Evolutionary conservation across 176 grass and related monocot species (phyloP), one percentile per base, ranked within the genome.

Genomic region (Saccharum spontaneum): DNA sequence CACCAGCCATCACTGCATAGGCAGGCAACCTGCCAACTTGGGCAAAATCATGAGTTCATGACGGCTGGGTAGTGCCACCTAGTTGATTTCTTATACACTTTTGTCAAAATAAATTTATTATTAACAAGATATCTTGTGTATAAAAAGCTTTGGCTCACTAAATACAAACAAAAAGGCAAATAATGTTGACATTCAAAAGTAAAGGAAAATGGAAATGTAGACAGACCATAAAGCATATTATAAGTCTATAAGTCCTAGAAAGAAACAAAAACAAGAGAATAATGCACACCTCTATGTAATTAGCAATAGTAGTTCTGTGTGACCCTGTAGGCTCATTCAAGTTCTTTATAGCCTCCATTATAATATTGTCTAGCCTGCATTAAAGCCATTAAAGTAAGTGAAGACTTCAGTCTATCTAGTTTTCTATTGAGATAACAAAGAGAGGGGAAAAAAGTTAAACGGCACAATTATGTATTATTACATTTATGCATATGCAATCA

Each of bases 321-420:
- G 95, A 98, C 68, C 95, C 95, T 7, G 90, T 98, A 72, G 95
- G 87, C 82, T 98, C 95, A 75, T 98, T 95, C 92, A 98, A 86
- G 68, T 84, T 89, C 81, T 80, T 93, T 86, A 98, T 89, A 31
- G 95, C 89, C 84, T 95, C 92, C 60, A 95, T 73, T 90, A 98
- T 94, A 82, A 98, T 88, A 80, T 90, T 94, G 13, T 93, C 95
- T 54, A 98, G 77, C 89, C 95, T 98, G 88, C 86, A 89, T 16
- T 69, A 61, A 92, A 41, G 31, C 60, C 49, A 88, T 14, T 60
- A 83, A 63, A 73, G 37, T 79, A 39, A 76, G 49, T 39, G 22
- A 8, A 70, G 48, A 54, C 57, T 55, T 68, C 31, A 38, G 50
- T 40, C 14, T 82, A 79, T 62, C 31, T 71, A 41, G 14, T 39